Base-by-base conservation (phyloP, 345 rosid genomes). In the Eucalyptus leucophloia region DNA sequence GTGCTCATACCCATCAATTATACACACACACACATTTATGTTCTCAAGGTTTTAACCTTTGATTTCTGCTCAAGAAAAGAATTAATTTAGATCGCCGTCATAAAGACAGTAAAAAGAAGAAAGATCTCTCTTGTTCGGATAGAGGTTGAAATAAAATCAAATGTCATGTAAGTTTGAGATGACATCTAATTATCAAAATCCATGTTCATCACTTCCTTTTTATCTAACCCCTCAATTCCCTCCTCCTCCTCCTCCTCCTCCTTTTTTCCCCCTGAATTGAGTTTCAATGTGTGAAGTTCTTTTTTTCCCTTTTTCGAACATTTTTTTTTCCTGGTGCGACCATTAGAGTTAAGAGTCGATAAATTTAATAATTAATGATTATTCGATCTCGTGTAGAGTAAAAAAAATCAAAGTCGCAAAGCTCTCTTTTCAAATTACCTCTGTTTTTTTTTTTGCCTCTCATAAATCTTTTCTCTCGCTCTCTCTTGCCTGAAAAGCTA, bases 21-120 rank as follows among this genome's bases (percentile, higher is more conserved):
- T 4, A 50, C 19, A 50, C 53, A 60, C 5, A 62, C 1, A 62
- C 4, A 51, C 0, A 51, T 1, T 0, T 7, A 51, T 51, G 10
- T 0, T 65, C 18, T 16, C 19, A 30, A 8, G 37, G 32, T 65
- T 7, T 65, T 65, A 65, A 65, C 7, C 5, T 67, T 16, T 67
- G 0, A 67, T 67, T 8, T 67, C 23, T 67, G 23, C 7, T 3
- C 1, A 17, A 17, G 24, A 18, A 18, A 69, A 69, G 1, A 21
- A 34, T 18, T 34, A 17, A 69, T 32, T 69, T 34, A 69, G 44
- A 18, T 69, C 1, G 9, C 23, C 81, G 11, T 9, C 24, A 34
- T 34, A 17, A 9, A 18, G 1, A 34, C 6, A 21, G 37, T 18
- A 32, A 69, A 18, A 67, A 37, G 7, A 3, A 72, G 12, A 37